A percentile compares a stretch with the other conserved stretches of the same genome.
Evolutionary conservation across 208 protist species (phyloP).

Genomic region (Trypanosoma mega): DNA sequence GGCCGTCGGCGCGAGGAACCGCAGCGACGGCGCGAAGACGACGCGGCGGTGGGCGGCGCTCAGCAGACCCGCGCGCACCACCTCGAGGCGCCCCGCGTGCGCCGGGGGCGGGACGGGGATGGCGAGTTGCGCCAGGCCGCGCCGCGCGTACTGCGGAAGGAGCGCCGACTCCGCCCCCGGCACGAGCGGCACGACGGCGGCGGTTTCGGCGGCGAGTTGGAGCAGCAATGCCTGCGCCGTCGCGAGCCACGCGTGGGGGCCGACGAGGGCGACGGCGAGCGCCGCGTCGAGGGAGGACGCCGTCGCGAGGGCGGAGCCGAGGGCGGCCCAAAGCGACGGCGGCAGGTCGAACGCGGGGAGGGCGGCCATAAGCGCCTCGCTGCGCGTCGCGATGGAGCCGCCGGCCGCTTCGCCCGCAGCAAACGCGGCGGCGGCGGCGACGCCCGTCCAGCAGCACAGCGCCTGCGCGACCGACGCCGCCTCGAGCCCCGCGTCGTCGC

Average conservation of each 20-base stretch:
- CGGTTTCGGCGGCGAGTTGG: conserved; percentile 19
- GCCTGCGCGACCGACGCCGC: conserved; percentile 12
- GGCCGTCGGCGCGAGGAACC: conserved; percentile 9
- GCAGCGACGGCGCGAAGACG: conserved; percentile 22
- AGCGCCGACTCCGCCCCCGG: conserved; percentile 18
- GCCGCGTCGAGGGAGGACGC: background rate
- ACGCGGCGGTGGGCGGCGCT: conserved; percentile 20
- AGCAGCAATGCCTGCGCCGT: conserved; percentile 19
- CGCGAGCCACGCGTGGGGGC: conserved; percentile 4
- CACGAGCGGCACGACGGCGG: conserved; percentile 16
- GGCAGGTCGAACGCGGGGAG: conserved; percentile 19
- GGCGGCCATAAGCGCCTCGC: conserved; percentile 15
- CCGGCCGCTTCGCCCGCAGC: conserved; percentile 12
- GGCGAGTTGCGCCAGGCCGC: conserved; percentile 2
- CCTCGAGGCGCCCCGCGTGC: conserved; percentile 12
- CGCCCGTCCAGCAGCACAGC: conserved; percentile 34
- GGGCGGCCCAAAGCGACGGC: conserved; percentile 20
- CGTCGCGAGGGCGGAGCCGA: conserved; percentile 10
- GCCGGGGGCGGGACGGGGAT: conserved; percentile 3
- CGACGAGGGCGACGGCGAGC: conserved; percentile 19
- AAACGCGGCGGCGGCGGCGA: conserved; percentile 34
- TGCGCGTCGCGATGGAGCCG: conserved; percentile 1
- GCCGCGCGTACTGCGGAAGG: conserved; percentile 22
- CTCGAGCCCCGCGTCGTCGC: conserved; percentile 11
- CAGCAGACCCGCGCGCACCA: conserved; percentile 24